Evolutionary conservation across 2,329 filamentous ascomycete genomes (phyloP).

Genomic region (Teratosphaeria destructans): DNA sequence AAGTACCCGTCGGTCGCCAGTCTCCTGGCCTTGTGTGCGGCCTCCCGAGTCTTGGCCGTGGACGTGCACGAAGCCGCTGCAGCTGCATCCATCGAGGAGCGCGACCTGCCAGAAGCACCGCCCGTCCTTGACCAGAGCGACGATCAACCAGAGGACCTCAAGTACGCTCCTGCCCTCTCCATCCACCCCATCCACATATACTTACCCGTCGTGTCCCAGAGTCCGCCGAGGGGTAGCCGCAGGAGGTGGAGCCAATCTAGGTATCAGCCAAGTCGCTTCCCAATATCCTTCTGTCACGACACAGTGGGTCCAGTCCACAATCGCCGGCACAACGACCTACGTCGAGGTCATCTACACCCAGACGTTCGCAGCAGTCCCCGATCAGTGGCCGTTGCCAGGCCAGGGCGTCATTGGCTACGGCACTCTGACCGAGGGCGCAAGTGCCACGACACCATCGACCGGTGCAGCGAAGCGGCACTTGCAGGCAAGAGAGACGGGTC

Average conservation of each 20-base stretch:
- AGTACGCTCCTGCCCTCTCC: background rate
- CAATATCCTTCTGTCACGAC: slow-evolving; percentile 17
- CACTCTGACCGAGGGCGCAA: slow-evolving; percentile 8
- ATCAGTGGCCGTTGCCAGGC: slow-evolving; percentile 16
- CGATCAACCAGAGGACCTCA: background rate
- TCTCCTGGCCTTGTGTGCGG: background rate
- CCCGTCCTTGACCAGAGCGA: background rate
- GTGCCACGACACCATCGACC: slow-evolving; percentile 1
- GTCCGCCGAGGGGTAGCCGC: background rate
- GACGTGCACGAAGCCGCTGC: background rate
- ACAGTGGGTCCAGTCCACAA: slow-evolving; percentile 11
- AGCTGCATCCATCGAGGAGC: background rate
- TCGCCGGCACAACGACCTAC: slow-evolving; percentile 12
- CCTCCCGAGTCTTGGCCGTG: background rate
- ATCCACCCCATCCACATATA: background rate
- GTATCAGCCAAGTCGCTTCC: background rate
- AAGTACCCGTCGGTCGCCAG: background rate
- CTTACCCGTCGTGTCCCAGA: background rate
- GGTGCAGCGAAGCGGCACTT: background rate
- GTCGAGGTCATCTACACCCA: slow-evolving; percentile 21
- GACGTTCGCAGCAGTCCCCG: slow-evolving; percentile 19
- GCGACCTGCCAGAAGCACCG: background rate
- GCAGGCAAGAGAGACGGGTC: background rate
- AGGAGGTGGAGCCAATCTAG: background rate
- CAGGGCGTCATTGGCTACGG: slow-evolving; percentile 21